phyloP scores from a whole-genome alignment of 352 stramenopile genomes.

The Phytophthora meadii region DNA sequence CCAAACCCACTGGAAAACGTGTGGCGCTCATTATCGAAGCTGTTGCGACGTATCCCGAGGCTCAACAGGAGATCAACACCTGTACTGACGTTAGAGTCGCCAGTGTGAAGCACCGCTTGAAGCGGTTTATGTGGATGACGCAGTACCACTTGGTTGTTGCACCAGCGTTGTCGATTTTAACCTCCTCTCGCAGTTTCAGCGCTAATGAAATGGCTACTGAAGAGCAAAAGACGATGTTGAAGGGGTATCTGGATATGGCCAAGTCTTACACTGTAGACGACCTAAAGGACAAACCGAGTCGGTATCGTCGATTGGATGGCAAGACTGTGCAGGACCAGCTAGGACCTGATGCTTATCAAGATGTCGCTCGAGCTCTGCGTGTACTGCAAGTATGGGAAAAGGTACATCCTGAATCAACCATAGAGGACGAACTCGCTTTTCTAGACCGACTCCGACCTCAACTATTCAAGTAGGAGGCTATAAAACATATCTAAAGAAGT shows the following conservation, averaged over 20 bases:
- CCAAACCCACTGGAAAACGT: constrained; percentile 71
- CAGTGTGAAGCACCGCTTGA: constrained; percentile 47
- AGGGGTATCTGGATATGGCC: constrained; percentile 42
- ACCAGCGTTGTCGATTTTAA: constrained; percentile 59
- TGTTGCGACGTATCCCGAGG: constrained; percentile 54
- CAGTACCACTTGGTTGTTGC: constrained; percentile 65
- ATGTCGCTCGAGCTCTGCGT: constrained; percentile 58
- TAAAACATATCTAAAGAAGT: too few species aligned
- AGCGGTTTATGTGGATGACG: constrained; percentile 75
- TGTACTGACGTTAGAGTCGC: neutral
- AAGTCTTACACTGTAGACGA: constrained; percentile 38
- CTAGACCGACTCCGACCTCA: constrained; percentile 35
- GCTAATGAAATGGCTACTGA: constrained; percentile 1
- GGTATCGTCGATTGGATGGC: constrained; percentile 53
- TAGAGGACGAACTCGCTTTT: constrained; percentile 51
- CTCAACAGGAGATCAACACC: neutral
- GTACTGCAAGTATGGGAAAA: constrained; percentile 69
- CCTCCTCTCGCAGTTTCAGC: constrained; percentile 33
- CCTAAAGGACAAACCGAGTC: constrained; percentile 20
- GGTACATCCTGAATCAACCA: constrained; percentile 32
- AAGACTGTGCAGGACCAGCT: constrained; percentile 52
- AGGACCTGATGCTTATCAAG: constrained; percentile 37
- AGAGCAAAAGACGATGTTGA: constrained; percentile 35
- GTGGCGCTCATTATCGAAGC: constrained; percentile 72
- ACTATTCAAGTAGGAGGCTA: constrained; percentile 1